A percentile compares a stretch with the other conserved stretches of the same genome.
phyloP scores from a whole-genome alignment of 768 basidiomycete species.

The Leccinum imitatum region DNA sequence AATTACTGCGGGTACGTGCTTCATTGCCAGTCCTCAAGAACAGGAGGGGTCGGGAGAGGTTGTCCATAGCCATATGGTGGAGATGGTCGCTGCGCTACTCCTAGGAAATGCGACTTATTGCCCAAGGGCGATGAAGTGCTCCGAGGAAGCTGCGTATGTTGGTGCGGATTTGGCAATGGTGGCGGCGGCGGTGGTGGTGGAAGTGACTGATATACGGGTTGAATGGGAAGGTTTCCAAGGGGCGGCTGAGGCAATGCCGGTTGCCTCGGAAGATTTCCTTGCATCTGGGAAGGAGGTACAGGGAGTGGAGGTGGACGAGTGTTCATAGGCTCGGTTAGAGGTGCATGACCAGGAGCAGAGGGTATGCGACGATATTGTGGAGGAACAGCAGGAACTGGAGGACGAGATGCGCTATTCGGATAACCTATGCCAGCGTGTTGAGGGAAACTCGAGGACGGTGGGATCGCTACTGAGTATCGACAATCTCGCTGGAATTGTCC shows the following conservation, averaged over 20 bases:
- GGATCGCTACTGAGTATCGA: conserved; percentile 29
- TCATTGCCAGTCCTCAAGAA: conserved; percentile 29
- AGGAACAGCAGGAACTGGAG: conserved; percentile 20
- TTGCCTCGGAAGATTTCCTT: conserved; percentile 37
- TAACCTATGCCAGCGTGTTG: conserved; percentile 23
- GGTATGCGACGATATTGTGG: conserved; percentile 37
- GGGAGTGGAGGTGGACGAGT: conserved; percentile 26
- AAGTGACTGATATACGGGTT: conserved; percentile 35
- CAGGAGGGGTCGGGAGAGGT: conserved; percentile 28
- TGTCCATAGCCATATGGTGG: conserved; percentile 32
- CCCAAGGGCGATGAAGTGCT: conserved; percentile 23
- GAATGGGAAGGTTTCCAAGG: conserved; percentile 41
- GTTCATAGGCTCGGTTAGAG: conserved; percentile 22
- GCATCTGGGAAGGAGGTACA: conserved; percentile 26
- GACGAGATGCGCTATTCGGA: conserved; percentile 18
- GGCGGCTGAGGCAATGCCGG: conserved; percentile 55
- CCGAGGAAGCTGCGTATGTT: conserved; percentile 27
- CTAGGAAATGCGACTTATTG: conserved; percentile 37
- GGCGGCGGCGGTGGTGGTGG: conserved; percentile 37
- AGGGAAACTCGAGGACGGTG: conserved; percentile 33
- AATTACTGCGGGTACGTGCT: conserved; percentile 12
- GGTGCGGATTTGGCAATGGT: conserved; percentile 31
- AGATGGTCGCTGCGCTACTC: conserved; percentile 43
- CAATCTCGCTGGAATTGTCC: conserved; percentile 32
- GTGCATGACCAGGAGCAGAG: conserved; percentile 25